Conservation (phyloP, 495 filamentous ascomycete genomes). For the Penicillium ucsense region DNA sequence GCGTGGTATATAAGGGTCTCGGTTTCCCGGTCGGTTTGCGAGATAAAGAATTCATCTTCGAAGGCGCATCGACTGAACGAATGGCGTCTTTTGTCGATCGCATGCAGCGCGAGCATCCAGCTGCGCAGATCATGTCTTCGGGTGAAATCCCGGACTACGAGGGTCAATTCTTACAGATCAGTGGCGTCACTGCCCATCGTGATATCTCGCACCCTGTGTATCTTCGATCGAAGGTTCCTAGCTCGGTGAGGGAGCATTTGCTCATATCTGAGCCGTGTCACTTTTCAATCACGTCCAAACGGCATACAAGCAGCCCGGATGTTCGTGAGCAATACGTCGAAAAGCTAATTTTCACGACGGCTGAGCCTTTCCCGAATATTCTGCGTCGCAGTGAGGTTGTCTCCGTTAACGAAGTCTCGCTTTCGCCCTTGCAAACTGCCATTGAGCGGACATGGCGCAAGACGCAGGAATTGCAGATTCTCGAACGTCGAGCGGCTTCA, state of each 20-base stretch:
- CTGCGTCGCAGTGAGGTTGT: slow-evolving; percentile 81
- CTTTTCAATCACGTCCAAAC: slow-evolving; percentile 64
- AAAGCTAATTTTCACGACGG: slow-evolving; percentile 76
- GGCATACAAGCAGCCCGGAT: slow-evolving; percentile 54
- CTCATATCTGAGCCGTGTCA: slow-evolving; percentile 59
- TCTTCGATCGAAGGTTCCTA: slow-evolving; percentile 74
- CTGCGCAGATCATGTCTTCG: slow-evolving; percentile 68
- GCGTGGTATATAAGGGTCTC: slow-evolving; percentile 81
- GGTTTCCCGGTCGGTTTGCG: slow-evolving; percentile 74
- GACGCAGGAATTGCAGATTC: slow-evolving; percentile 66
- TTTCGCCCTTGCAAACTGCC: slow-evolving; percentile 75
- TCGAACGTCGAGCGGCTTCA: slow-evolving; percentile 67
- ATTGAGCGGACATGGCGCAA: slow-evolving; percentile 88
- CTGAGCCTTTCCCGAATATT: slow-evolving; percentile 85
- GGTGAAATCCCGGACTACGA: slow-evolving; percentile 72
- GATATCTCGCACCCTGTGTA: slow-evolving; percentile 80
- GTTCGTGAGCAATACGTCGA: slow-evolving; percentile 67
- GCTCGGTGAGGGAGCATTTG: slow-evolving; percentile 74
- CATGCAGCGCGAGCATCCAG: slow-evolving; percentile 83
- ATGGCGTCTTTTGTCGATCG: slow-evolving; percentile 79
- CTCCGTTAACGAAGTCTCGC: slow-evolving; percentile 47
- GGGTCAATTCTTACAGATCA: slow-evolving; percentile 87
- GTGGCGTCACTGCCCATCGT: slow-evolving; percentile 66
- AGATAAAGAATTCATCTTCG: slow-evolving; percentile 90
- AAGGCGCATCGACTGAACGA: slow-evolving; percentile 67